Conservation (phyloP, 2,329 filamentous ascomycete genomes). For the Dothistroma pini region DNA sequence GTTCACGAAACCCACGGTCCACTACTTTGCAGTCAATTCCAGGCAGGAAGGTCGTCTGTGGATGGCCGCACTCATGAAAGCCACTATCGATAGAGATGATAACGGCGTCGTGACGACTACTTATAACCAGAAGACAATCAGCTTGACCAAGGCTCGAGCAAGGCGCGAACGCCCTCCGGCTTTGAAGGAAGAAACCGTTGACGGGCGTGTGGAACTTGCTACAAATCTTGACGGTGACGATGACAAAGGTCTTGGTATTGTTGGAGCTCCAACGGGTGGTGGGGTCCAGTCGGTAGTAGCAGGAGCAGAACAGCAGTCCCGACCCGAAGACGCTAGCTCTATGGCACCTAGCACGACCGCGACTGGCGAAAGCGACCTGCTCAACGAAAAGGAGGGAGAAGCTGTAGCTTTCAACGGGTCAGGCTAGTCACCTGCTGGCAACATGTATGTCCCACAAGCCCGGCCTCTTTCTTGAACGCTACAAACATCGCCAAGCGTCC, state of each 20-base stretch:
- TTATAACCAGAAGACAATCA: slow-evolving; percentile 97
- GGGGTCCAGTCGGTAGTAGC: slow-evolving; percentile 9
- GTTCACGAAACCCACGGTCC: slow-evolving; percentile 95
- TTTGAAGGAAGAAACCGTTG: slow-evolving; percentile 58
- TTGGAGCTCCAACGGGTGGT: slow-evolving; percentile 20
- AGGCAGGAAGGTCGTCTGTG: slow-evolving; percentile 83
- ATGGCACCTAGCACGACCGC: slow-evolving; percentile 12
- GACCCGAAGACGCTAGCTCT: slow-evolving; percentile 11
- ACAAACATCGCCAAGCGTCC: background rate
- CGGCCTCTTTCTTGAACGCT: background rate
- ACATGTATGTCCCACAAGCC: background rate
- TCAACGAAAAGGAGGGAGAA: slow-evolving; percentile 17
- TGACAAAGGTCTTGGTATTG: slow-evolving; percentile 26
- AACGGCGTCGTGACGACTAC: slow-evolving; percentile 74
- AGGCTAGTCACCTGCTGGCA: background rate
- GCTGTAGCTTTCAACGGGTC: slow-evolving; percentile 12
- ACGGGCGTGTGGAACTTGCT: slow-evolving; percentile 29
- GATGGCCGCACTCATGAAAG: slow-evolving; percentile 99
- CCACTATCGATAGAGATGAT: slow-evolving; percentile 89
- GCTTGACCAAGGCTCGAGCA: slow-evolving; percentile 77
- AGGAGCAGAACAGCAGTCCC: slow-evolving; percentile 18
- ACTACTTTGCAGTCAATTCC: slow-evolving; percentile 95
- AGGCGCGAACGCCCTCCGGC: slow-evolving; percentile 89
- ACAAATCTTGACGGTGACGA: slow-evolving; percentile 15
- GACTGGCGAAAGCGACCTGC: slow-evolving; percentile 10